Evolutionary conservation across 164 flowering plant species (phyloP).

Genomic region (Sextonia rubra): DNA sequence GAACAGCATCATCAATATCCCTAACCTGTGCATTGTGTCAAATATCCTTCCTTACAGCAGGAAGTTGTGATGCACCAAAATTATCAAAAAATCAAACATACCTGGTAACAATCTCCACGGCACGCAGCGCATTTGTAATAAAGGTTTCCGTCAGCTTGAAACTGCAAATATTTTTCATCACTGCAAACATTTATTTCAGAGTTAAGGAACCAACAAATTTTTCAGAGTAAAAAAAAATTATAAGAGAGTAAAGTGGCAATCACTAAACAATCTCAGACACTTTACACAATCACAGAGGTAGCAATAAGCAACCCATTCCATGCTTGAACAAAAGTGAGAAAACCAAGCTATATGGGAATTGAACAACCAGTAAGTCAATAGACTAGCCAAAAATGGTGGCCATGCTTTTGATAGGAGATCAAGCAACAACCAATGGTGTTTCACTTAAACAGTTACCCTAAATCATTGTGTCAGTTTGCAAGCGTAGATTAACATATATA

Average conservation of each 20-base stretch:
- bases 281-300: neutral
- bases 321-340: neutral
- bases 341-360: neutral
- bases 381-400: neutral
- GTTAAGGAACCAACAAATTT: conserved; percentile 2
- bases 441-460: neutral
- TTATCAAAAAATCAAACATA: conserved; percentile 16
- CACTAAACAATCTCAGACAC: neutral
- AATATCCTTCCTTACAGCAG: neutral
- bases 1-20: conserved; percentile 88
- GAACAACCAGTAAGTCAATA: neutral
- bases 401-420: too few relatives aligned
- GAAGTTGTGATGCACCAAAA: neutral
- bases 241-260: neutral
- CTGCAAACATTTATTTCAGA: conserved; percentile 35
- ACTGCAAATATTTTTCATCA: conserved; percentile 86
- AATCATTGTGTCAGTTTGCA: neutral
- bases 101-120: conserved; percentile 96
- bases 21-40: conserved; percentile 43
- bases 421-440: neutral
- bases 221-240: neutral
- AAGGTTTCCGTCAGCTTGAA: conserved; percentile 83
- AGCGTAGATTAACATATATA: too few relatives aligned
- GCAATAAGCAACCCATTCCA: neutral
- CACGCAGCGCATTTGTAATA: conserved; percentile 92